Evolutionary conservation across 306 rosid genomes (phyloP).

Genomic region (Hippophae gyantsensis): DNA sequence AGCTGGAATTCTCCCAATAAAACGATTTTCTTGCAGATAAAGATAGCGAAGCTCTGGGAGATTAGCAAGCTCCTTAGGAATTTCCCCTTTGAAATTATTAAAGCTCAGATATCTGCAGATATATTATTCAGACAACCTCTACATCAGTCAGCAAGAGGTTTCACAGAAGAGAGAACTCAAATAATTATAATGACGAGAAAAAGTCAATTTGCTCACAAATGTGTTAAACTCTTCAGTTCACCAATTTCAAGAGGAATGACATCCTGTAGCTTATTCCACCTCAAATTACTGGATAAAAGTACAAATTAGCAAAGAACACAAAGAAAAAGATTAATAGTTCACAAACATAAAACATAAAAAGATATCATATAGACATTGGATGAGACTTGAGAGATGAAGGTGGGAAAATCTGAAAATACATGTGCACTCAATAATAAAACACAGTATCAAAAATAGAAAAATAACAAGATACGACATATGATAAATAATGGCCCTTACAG

Average conservation of each 20-base stretch:
- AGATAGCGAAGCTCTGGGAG: constrained; percentile 94
- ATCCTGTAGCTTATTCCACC: constrained; percentile 98
- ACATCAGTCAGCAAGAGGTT: background rate
- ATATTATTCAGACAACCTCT: constrained; percentile 1
- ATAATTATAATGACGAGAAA: background rate
- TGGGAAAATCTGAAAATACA: too few species aligned
- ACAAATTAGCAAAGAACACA: constrained; percentile 2
- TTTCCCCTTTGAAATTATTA: constrained; percentile 94
- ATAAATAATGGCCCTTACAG: constrained; percentile 39
- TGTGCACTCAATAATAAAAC: background rate
- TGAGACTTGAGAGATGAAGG: too few species aligned
- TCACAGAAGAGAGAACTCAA: constrained; percentile 1
- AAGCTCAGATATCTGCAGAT: constrained; percentile 76
- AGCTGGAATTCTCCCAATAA: constrained; percentile 73
- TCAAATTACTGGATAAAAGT: constrained; percentile 59
- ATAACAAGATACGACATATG: background rate
- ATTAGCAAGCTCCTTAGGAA: constrained; percentile 87
- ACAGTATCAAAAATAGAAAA: background rate
- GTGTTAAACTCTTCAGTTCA: constrained; percentile 88
- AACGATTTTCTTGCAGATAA: constrained; percentile 86
- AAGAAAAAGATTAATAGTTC: background rate
- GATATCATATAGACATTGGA: background rate
- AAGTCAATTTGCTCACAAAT: constrained; percentile 61
- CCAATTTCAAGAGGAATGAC: constrained; percentile 94
- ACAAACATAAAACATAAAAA: background rate